Evolutionary conservation across 106 monocot species (phyloP), one percentile per base, ranked within the genome.

Genomic region (Dendrobium chrysotoxum): DNA sequence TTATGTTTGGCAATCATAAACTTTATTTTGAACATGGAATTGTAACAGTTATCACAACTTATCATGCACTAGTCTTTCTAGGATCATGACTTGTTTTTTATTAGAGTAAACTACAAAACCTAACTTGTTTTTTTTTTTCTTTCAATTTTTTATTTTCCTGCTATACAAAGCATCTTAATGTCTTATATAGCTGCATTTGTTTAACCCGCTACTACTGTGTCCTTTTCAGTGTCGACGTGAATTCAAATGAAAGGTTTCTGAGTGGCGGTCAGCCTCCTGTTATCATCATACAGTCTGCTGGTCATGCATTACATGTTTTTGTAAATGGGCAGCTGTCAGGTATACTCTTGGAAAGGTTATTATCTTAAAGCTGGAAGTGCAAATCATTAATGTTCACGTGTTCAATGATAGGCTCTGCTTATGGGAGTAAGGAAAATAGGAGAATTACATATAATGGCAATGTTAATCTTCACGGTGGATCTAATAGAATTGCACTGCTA

Each of bases 261-360:
- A 80, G 77, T 68, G 91, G 90, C 1, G 86, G 93, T 30, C 76
- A 91, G 42, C 81, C 83, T 84, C 89, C 95, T 21, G 72, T 78
- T 83, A 84, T 99, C 31, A 86, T 75, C 68, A 87, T 99, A 70
- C 92, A 91, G 70, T 99, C 98, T 75, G 91, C 98, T 78, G 98
- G 98, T 50, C 93, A 95, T 85, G 90, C 95, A n/a, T 76, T 99
- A 18, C 98, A 99, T 87, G 84, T 99, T 81, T 99, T 99, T 65
- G 47, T 93, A 41, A 99, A 99, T 81, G 95, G 93, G 16, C 71
- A 93, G 80, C 90, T 95, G 0, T 78, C 83, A 83, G 83, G 83
- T 83, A 78, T n/a, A 13, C 28, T 58, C 28, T 54, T 55, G 39
- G 20, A 40, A 26, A 42, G 12, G 28, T 79, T 5, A 73, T 9